Evolutionary conservation across 192 early-diverging fungal genomes (phyloP), one percentile per base, ranked within the genome.

Genomic region (Entomortierella lignicola): DNA sequence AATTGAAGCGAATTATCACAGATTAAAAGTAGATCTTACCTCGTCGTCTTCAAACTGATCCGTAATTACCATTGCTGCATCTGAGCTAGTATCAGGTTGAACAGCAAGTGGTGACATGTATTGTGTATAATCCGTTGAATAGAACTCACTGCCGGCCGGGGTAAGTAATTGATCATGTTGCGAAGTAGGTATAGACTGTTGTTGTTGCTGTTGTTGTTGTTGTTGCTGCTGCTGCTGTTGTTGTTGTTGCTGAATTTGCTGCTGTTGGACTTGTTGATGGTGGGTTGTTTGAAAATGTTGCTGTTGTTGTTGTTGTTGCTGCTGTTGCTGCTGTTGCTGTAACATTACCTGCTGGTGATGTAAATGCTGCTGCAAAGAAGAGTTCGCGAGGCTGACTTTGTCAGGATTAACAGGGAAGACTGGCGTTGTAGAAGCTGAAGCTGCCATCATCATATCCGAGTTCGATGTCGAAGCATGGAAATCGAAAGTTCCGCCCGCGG

Each of bases 41-140:
- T 79, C 75, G 55, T 79, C 75, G 30, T 79, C 75, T 27, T 79
- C 75, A 47, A 79, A 79, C 42, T 69, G 75, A 32, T 79, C 75
- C 0, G 75, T 60, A 15, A 79, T 70, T 20, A 64, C 42, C 75
- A 79, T 79, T 44, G 73, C 60, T 5, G 75, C 75, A 52, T 59
- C 75, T 20, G 61, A 52, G 0, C 55, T 48, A 15, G 67, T 68
- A 48, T 70, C 75, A 2, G 75, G 67, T 25, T 69, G 63, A 17
- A 79, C 57, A 8, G 62, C 67, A n/a, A 70, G 55, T 7, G 75
- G 75, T 18, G 75, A 79, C 75, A 79, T 79, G 43, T 70, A 79
- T 47, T 79, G 75, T 3, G 66, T 69, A 34, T 65, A 79, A 41
- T 79, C 75, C 34, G 75, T 61, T 0, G 54, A 59, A 39, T 69